These are phyloP conservation scores for Podila clonocystis DNA, from an alignment of 192 early-diverging fungal genomes.

Conservation along the genomic window DNA sequence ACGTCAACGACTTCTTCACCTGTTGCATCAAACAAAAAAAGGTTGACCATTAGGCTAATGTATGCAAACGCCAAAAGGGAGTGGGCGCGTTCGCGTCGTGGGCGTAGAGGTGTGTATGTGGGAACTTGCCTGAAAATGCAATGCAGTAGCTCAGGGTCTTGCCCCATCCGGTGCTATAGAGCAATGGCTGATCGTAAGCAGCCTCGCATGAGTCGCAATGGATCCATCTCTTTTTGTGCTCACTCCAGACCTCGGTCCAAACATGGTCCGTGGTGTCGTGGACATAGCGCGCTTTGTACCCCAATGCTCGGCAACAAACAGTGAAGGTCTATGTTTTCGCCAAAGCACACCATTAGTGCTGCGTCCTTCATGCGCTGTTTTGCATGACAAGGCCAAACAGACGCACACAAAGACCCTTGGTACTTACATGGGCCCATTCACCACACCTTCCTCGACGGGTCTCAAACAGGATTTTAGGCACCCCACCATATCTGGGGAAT, in stretches of 20 bases:
- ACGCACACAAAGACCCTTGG: neutral
- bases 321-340: slow-evolving; percentile 56
- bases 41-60: neutral
- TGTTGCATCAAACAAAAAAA: slow-evolving; percentile 1
- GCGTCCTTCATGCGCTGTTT: too few relatives aligned
- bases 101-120: too few relatives aligned
- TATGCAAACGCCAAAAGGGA: neutral
- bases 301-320: slow-evolving; percentile 59
- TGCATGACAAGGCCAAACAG: too few relatives aligned
- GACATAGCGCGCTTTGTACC: slow-evolving; percentile 58
- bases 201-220: slow-evolving; percentile 67
- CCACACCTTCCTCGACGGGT: slow-evolving; percentile 63
- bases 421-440: slow-evolving; percentile 67
- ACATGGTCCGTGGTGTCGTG: slow-evolving; percentile 64
- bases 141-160: slow-evolving; percentile 59
- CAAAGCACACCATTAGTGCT: neutral
- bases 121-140: slow-evolving; percentile 50
- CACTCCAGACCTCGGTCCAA: slow-evolving; percentile 65
- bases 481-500: slow-evolving; percentile 63
- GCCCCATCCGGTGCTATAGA: slow-evolving; percentile 65
- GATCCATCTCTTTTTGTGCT: slow-evolving; percentile 59
- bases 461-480: slow-evolving; percentile 50
- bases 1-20: slow-evolving; percentile 59
- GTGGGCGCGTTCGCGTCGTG: too few relatives aligned
- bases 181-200: slow-evolving; percentile 64